phyloP scores from a whole-genome alignment of 179 eudicot genomes.

The Silene coronaria region DNA sequence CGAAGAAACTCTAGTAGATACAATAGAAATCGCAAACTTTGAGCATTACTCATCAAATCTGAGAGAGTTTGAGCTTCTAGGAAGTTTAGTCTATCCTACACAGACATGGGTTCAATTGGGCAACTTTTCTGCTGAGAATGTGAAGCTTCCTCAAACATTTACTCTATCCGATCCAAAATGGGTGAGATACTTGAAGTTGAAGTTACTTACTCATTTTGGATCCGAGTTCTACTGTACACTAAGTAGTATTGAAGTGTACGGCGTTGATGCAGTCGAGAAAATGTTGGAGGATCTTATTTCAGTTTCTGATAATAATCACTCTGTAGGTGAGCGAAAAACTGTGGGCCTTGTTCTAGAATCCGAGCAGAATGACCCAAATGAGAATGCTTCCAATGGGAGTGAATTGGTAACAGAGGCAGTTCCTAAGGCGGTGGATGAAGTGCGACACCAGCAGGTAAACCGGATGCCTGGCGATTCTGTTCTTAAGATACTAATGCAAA shows the following conservation, averaged over 20 bases:
- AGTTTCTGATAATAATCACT: slow-evolving; percentile 31
- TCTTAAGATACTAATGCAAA: slow-evolving; percentile 49
- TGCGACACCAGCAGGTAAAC: slow-evolving; percentile 36
- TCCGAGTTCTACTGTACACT: slow-evolving; percentile 46
- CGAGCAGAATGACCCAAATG: slow-evolving; percentile 21
- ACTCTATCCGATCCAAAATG: slow-evolving; percentile 45
- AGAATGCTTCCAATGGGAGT: slow-evolving; percentile 12
- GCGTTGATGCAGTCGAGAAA: slow-evolving; percentile 49
- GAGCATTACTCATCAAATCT: slow-evolving; percentile 48
- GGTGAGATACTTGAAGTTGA: slow-evolving; percentile 47
- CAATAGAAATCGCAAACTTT: slow-evolving; percentile 43
- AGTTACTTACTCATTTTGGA: slow-evolving; percentile 41
- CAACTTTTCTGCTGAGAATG: slow-evolving; percentile 46
- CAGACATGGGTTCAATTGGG: slow-evolving; percentile 39
- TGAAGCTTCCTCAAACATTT: slow-evolving; percentile 44
- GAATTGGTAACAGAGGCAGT: slow-evolving; percentile 2
- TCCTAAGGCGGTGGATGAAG: slow-evolving; percentile 35
- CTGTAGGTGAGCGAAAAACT: slow-evolving; percentile 24
- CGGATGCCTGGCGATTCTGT: slow-evolving; percentile 55
- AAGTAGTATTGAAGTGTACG: slow-evolving; percentile 44
- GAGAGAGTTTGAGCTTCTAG: slow-evolving; percentile 41
- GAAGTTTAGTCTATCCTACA: slow-evolving; percentile 43
- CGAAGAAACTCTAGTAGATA: slow-evolving; percentile 46
- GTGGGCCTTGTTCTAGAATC: slow-evolving; percentile 11
- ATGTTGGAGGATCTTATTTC: slow-evolving; percentile 48